Conservation (phyloP, 805 yeast genomes). For the Candida corydali region DNA sequence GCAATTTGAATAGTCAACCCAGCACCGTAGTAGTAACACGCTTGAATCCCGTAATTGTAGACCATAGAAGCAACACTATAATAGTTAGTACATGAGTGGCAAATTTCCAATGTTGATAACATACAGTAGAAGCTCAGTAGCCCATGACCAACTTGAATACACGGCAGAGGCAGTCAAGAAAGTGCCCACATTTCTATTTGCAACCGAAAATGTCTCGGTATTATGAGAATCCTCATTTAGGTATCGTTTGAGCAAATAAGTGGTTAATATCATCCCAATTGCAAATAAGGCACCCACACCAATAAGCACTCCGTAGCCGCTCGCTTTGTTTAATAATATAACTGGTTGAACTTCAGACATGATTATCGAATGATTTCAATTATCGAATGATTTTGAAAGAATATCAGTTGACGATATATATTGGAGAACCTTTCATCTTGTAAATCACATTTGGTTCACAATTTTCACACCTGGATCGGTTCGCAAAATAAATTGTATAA, state of each 20-base stretch:
- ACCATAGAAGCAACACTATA: slow-evolving; percentile 18
- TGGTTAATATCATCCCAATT: slow-evolving; percentile 22
- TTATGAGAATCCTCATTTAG: slow-evolving; percentile 21
- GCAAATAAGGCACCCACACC: slow-evolving; percentile 30
- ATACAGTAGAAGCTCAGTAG: slow-evolving; percentile 21
- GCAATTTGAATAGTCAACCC: slow-evolving; percentile 24
- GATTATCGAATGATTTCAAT: background rate
- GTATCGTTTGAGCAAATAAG: slow-evolving; percentile 19
- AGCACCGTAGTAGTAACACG: slow-evolving; percentile 21
- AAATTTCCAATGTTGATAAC: too few relatives aligned
- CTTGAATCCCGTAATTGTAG: slow-evolving; percentile 21
- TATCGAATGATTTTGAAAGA: background rate
- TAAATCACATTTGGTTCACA: background rate
- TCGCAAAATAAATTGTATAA: background rate
- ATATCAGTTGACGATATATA: background rate
- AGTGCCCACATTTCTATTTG: slow-evolving; percentile 20
- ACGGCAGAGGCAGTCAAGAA: slow-evolving; percentile 21
- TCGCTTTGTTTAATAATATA: slow-evolving; percentile 18
- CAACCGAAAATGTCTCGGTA: slow-evolving; percentile 26
- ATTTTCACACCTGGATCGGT: slow-evolving; percentile 6
- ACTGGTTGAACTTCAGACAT: slow-evolving; percentile 5
- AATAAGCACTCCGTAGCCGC: slow-evolving; percentile 28
- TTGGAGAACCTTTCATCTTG: background rate
- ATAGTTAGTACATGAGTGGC: background rate
- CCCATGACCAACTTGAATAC: slow-evolving; percentile 26